A percentile compares a stretch with the other conserved stretches of the same genome.
Evolutionary conservation across 31 red algal species (phyloP).

Genomic region (Pterothamnion heteromorphum): DNA sequence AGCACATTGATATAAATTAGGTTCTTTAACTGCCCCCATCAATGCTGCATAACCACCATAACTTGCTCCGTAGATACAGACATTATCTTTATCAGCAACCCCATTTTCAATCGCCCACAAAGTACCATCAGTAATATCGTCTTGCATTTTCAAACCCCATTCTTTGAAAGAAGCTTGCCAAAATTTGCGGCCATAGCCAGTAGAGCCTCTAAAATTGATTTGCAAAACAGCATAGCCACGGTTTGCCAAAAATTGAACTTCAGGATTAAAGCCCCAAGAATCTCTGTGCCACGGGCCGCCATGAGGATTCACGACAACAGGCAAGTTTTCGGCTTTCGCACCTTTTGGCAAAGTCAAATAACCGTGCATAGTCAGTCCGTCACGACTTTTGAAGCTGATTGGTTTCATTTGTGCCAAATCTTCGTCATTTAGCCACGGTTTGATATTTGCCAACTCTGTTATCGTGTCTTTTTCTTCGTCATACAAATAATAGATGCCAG

Average conservation of each 20-base stretch:
- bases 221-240: neutral
- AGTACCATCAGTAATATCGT: neutral
- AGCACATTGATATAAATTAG: neutral
- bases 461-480: neutral
- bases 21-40: neutral
- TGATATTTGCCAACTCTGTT: neutral
- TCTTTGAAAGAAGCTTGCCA: neutral
- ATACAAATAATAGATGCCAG: neutral
- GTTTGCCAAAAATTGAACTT: neutral
- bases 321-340: neutral
- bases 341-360: neutral
- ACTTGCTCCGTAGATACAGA: neutral
- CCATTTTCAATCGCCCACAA: neutral
- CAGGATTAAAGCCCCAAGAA: neutral
- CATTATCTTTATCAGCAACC: neutral
- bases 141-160: conserved; percentile 21
- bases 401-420: neutral
- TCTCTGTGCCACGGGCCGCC: neutral
- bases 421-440: neutral
- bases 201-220: neutral
- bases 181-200: neutral
- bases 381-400: neutral
- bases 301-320: conserved; percentile 20
- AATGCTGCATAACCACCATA: conserved; percentile 16
- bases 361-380: neutral